These are phyloP conservation scores for Elsinoe perseae DNA, from an alignment of 2,329 filamentous ascomycete species.

Conservation along the genomic window DNA sequence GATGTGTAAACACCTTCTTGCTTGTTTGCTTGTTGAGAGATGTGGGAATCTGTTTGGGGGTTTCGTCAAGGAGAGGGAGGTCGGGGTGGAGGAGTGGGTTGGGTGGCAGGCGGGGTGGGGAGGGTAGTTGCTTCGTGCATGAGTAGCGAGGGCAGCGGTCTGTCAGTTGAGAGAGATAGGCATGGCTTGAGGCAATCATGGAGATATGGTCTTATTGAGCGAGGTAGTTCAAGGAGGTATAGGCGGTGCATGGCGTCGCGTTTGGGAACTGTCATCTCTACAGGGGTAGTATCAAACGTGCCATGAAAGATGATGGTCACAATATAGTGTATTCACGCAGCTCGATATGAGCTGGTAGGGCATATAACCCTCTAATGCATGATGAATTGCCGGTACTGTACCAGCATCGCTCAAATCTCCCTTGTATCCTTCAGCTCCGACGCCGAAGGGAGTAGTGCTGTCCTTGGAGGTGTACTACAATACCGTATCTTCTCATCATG, in stretches of 20 bases:
- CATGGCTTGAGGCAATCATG: too few species aligned
- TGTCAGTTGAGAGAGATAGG: not conserved
- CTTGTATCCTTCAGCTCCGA: not conserved
- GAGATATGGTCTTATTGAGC: too few species aligned
- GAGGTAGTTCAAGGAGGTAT: not conserved
- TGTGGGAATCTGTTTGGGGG: conserved; percentile 51
- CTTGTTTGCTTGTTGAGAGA: conserved; percentile 65
- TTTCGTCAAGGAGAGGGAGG: conserved; percentile 48
- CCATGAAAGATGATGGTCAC: not conserved
- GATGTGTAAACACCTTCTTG: conserved; percentile 83
- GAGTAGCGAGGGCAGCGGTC: too few species aligned
- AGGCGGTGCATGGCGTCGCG: not conserved
- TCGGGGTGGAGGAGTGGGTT: conserved; percentile 60
- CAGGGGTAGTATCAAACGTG: too few species aligned
- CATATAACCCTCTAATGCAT: not conserved
- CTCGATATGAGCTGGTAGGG: not conserved
- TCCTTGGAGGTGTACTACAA: not conserved
- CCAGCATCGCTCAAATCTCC: not conserved
- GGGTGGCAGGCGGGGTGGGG: conserved; percentile 53
- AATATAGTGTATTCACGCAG: not conserved
- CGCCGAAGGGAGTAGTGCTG: not conserved
- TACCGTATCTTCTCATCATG: not conserved
- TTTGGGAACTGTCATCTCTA: not conserved
- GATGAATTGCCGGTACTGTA: not conserved
- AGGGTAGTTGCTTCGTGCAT: conserved; percentile 25